Base-by-base conservation (phyloP, 1,284 basidiomycete species). In the Trichosporon ovoides region DNA sequence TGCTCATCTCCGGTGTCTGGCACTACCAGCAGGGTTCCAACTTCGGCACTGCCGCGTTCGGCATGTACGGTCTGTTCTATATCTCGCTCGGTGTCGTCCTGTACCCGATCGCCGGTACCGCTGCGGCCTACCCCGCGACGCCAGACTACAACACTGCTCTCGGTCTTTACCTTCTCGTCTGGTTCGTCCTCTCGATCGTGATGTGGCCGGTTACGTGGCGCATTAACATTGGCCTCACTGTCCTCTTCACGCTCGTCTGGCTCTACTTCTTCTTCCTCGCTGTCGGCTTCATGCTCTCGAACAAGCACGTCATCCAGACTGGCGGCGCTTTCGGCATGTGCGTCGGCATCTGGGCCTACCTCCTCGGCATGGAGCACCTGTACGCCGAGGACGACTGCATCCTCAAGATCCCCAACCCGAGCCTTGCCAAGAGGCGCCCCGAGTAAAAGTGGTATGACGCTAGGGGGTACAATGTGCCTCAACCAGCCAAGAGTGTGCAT, bases 21-120 rank as follows among this genome's bases (percentile, higher is more conserved):
- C 51, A 50, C 53, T 55, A 61, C 53, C 59, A 61, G 56, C 56
- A 57, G 53, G 59, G 59, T 12, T 36, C 49, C 7, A 57, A 51
- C 11, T 61, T 61, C 31, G 59, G 46, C 38, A 49, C 56, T 12
- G 49, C 56, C 12, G 59, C 56, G 11, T 61, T 61, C 28, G 59
- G 59, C 31, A 57, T 61, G 59, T 61, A 61, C 57, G 60, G 60
- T 11, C 54, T 56, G 24, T 61, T 61, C 57, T 61, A 58, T 22
- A 53, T 61, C n/a, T 61, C 60, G 16, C 46, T 61, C 18, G 60
- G 46, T 3, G 40, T 61, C 20, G 36, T 54, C 12, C 51, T 61
- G 13, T 61, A 57, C 56, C 59, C 59, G 9, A 38, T 49, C n/a
- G 53, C 59, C 3, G 59, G 59, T 9, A 56, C 53, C 3, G 5